phyloP scores from a whole-genome alignment of 768 basidiomycete species.

The Russula foetens region DNA sequence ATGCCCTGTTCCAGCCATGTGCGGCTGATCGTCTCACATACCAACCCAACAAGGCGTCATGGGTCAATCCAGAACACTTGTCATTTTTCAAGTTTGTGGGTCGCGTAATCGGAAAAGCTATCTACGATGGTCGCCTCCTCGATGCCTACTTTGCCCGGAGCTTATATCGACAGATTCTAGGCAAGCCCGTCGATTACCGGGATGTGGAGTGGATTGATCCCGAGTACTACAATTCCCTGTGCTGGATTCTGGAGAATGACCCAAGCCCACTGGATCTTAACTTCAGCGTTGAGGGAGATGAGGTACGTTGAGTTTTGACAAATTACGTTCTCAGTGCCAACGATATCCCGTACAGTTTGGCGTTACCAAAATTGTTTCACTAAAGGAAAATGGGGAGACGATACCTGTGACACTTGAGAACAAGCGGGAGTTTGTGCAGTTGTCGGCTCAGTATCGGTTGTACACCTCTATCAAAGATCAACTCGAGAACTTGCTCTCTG shows the following conservation, averaged over 20 bases:
- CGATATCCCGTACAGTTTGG: constrained; percentile 56
- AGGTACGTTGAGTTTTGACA: constrained; percentile 45
- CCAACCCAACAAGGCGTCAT: constrained; percentile 90
- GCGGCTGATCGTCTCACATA: constrained; percentile 93
- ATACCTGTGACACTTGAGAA: constrained; percentile 94
- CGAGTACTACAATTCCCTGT: constrained; percentile 95
- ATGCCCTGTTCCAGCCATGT: constrained; percentile 96
- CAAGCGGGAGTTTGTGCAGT: constrained; percentile 91
- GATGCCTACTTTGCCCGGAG: constrained; percentile 98
- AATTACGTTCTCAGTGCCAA: not conserved
- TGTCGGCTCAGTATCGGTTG: constrained; percentile 90
- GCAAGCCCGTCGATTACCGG: constrained; percentile 89
- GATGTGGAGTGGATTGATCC: constrained; percentile 98
- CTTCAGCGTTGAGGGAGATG: constrained; percentile 94
- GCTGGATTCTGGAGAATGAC: constrained; percentile 98
- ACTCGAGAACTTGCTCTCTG: constrained; percentile 79
- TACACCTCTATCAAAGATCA: constrained; percentile 94
- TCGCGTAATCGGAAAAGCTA: constrained; percentile 94
- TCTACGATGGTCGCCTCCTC: constrained; percentile 90
- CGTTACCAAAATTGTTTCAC: constrained; percentile 74
- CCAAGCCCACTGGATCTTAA: constrained; percentile 79
- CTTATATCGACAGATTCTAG: constrained; percentile 89
- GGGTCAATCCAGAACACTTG: constrained; percentile 92
- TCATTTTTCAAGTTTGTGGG: constrained; percentile 99
- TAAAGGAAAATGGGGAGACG: constrained; percentile 79